Percentiles rank a stretch among this genome's conserved stretches.
Conservation (phyloP, 805 yeast genomes). For the Nakazawaea wickerhamii region DNA sequence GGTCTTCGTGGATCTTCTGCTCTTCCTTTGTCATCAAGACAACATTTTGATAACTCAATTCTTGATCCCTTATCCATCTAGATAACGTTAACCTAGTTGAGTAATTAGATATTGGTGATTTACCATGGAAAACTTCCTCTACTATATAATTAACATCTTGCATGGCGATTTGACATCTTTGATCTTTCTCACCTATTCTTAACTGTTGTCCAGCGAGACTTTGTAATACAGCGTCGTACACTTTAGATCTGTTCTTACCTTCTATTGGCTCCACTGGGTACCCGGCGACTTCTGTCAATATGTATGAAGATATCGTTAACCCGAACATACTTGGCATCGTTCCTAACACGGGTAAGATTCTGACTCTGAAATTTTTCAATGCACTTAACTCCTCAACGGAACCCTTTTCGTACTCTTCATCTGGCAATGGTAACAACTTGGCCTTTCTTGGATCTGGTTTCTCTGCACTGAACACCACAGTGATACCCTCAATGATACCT, state of each 20-base stretch:
- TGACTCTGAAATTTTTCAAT: conserved; percentile 81
- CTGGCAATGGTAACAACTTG: conserved; percentile 74
- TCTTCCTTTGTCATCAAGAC: conserved; percentile 89
- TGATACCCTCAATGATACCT: conserved; percentile 72
- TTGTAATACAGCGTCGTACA: conserved; percentile 79
- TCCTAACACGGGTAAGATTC: conserved; percentile 93
- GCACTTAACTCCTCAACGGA: conserved; percentile 84
- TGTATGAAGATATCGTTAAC: conserved; percentile 77
- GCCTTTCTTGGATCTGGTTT: conserved; percentile 97
- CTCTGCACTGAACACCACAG: conserved; percentile 89
- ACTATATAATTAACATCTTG: conserved; percentile 75
- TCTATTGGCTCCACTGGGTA: conserved; percentile 89
- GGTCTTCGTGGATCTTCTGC: conserved; percentile 70
- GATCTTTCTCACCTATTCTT: conserved; percentile 67
- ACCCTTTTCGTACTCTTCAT: conserved; percentile 75
- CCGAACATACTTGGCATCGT: conserved; percentile 98
- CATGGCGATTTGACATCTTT: conserved; percentile 67
- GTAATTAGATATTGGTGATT: conserved; percentile 79
- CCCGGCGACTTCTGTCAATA: conserved; percentile 74
- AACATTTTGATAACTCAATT: conserved; percentile 67
- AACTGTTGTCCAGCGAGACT: conserved; percentile 83
- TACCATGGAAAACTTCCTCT: conserved; percentile 91
- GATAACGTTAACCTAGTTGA: conserved; percentile 77
- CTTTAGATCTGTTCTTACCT: conserved; percentile 80
- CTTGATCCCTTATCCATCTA: conserved; percentile 73